Conservation (phyloP, 352 stramenopile species). For the Pilasporangium apinafurcum region DNA sequence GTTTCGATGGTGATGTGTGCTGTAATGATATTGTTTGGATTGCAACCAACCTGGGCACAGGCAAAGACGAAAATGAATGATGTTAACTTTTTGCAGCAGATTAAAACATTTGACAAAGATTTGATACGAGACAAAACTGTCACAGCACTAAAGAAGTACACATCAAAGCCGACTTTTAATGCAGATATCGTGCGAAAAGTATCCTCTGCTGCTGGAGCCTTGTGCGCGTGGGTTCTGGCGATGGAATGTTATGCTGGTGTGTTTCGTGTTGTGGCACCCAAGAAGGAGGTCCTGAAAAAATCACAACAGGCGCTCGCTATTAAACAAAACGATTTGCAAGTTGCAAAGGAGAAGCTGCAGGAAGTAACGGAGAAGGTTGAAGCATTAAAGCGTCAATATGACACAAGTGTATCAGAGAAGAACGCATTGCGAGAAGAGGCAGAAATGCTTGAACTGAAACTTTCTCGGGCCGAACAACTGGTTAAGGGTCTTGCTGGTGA, state of each 20-base stretch:
- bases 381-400: conserved; percentile 87
- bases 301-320: conserved; percentile 80
- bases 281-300: conserved; percentile 85
- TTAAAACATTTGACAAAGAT: conserved; percentile 96
- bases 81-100: conserved; percentile 90
- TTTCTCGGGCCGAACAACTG: conserved; percentile 92
- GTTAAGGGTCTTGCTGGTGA: conserved; percentile 92
- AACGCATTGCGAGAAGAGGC: conserved; percentile 91
- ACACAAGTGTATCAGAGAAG: conserved; percentile 91
- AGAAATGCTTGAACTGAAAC: conserved; percentile 88
- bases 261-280: conserved; percentile 85
- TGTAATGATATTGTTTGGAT: conserved; percentile 95
- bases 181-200: conserved; percentile 88
- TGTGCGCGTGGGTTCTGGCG: conserved; percentile 90
- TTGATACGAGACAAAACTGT: conserved; percentile 91
- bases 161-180: conserved; percentile 77
- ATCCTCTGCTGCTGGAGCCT: conserved; percentile 77
- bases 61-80: conserved; percentile 94
- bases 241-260: conserved; percentile 91
- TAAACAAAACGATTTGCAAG: conserved; percentile 86
- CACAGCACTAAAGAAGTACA: conserved; percentile 94
- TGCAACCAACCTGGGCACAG: conserved; percentile 89
- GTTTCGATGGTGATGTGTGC: conserved; percentile 92
- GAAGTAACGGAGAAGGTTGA: conserved; percentile 92
- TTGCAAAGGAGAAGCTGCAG: conserved; percentile 86